Base-by-base conservation (phyloP, 2,329 filamentous ascomycete genomes). In the Aspergillus versicolor region DNA sequence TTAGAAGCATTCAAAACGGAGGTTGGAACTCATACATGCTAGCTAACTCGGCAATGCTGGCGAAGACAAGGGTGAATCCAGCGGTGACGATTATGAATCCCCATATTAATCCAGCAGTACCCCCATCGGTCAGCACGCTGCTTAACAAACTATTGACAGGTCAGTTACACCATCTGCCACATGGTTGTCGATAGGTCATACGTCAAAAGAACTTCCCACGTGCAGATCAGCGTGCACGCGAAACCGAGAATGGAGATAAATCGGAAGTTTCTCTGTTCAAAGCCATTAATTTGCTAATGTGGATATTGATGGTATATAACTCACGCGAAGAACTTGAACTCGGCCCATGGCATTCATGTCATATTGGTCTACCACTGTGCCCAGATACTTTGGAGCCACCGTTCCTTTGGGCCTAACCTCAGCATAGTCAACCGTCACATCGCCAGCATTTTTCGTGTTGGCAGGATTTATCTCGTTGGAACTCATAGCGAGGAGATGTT, bases 181-280 rank as follows among this genome's bases (percentile, higher is more conserved):
- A 58, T 41, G 46, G 40, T 46, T 17, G 38, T 47, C 8, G 43
- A 27, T 43, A 19, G 11, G 41, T 67, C 70, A 22, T 59, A 77
- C 71, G 73, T 74, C 27, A 78, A 68, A 22, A 76, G 67, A 32
- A 72, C 71, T 63, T 77, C 75, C 76, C 76, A 79, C 43, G 76
- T 79, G 40, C 70, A 70, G 37, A 78, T 73, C 48, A 77, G 59
- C 11, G 75, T 77, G 46, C 73, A 76, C 15, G 70, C 73, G 59
- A 79, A 79, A 12, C 76, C 77, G 15, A 79, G 63, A 54, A 79
- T 78, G 0, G 77, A 77, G 37, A 78, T 62, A 56, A 77, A 78
- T 22, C 70, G 68, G 66, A 79, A 80, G 53, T 77, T 77, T 62
- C 77, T 67, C 77, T 53, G 21, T 49, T 41, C 19, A 48, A 22